A percentile compares a stretch with the other conserved stretches of the same genome.
These are phyloP conservation scores for Thraustochytrium striatum DNA, from an alignment of 352 stramenopile genomes.

Conservation along the genomic window DNA sequence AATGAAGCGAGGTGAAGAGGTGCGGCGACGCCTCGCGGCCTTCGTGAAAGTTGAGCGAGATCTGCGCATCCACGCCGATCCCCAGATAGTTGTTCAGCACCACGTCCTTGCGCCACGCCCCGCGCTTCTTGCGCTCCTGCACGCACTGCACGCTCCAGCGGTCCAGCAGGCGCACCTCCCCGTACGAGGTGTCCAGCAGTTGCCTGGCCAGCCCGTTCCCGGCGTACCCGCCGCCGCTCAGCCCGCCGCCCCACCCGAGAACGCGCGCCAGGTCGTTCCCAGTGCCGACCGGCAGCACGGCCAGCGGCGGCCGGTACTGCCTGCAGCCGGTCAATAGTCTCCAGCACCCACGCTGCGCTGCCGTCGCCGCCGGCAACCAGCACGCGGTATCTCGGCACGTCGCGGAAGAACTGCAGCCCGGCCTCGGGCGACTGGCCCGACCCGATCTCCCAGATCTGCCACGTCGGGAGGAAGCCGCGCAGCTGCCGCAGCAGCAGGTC, in stretches of 20 bases:
- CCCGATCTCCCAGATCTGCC: constrained; percentile 39
- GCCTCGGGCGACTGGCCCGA: neutral
- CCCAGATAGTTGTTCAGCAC: constrained; percentile 71
- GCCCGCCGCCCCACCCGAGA: constrained; percentile 88
- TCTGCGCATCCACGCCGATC: constrained; percentile 67
- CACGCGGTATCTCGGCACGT: constrained; percentile 42
- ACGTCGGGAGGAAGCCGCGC: constrained; percentile 25
- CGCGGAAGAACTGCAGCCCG: constrained; percentile 33
- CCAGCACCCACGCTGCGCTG: constrained; percentile 47
- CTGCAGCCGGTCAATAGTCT: constrained; percentile 42
- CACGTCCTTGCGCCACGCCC: constrained; percentile 51
- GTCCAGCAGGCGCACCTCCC: constrained; percentile 63
- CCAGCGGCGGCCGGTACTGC: constrained; percentile 71
- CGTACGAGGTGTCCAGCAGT: constrained; percentile 22
- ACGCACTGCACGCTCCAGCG: constrained; percentile 55
- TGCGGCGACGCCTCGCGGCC: constrained; percentile 59
- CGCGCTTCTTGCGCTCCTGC: constrained; percentile 49
- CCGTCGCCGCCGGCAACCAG: constrained; percentile 48
- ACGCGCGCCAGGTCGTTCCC: constrained; percentile 89
- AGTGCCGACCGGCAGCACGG: constrained; percentile 88
- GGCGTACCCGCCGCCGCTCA: neutral
- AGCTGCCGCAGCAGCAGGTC: constrained; percentile 38
- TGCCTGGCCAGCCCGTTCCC: constrained; percentile 11
- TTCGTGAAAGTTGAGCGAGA: constrained; percentile 65
- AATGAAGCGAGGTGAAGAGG: constrained; percentile 66